Evolutionary conservation across 768 basidiomycete species (phyloP), one percentile per base, ranked within the genome.

Genomic region (Suillus decipiens): DNA sequence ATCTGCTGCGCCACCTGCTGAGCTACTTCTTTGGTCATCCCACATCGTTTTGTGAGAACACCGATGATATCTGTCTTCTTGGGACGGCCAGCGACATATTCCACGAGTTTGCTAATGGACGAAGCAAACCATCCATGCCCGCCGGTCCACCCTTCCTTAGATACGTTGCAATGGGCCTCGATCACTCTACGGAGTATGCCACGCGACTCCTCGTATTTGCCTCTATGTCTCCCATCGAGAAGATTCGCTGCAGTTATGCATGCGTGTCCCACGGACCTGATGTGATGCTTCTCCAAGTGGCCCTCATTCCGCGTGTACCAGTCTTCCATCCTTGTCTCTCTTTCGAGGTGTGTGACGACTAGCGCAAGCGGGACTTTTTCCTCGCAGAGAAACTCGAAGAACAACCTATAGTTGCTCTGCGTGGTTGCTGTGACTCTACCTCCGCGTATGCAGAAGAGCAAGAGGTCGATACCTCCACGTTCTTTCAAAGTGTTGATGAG

Each of bases 361-460:
- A 76, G 45, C 5, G 64, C 70, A 59, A 75, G 69, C 48, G 74
- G 75, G 17, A 73, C 81, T 17, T 65, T 9, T n/a, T 69, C 64
- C 51, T 65, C 71, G 63, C 82, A 82, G 14, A 83, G 76, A 10
- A 81, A 74, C 41, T 82, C 75, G 14, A 71, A 72, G 68, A 81
- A 80, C 36, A 81, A 41, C 50, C 70, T 69, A 65, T 80, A 82
- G 69, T 81, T 82, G 63, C 76, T 74, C 60, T 73, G 71, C 43
- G 73, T 70, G 5, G 70, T 70, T 41, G 75, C 76, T 11, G 72
- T 78, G 68, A 82, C 73, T 45, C 78, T 69, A 22, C 79, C 77
- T 14, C 73, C 79, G 7, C 78, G 76, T 15, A 82, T 75, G 64
- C 76, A 76, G 65, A 76, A 82, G 0, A 82, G 70, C 0, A 83